Conservation (phyloP, 108 stramenopile species). For the Skeletonema grethae region DNA sequence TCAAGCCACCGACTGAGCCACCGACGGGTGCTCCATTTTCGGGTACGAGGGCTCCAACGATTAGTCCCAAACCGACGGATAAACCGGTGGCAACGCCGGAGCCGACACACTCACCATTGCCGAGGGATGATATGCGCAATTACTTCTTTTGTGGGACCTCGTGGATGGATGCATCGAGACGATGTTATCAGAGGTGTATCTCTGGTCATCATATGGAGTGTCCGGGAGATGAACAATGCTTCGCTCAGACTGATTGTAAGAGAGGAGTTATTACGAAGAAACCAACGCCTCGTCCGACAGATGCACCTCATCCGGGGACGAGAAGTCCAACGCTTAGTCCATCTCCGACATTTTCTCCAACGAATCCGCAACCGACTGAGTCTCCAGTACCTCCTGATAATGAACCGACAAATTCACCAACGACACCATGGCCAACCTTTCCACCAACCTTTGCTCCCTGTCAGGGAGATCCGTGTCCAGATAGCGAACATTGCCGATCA, state of each 20-base stretch:
- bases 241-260: conserved; percentile 45
- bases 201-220: conserved; percentile 35
- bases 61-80: background rate
- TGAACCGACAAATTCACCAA: conserved; percentile 21
- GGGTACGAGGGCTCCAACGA: background rate
- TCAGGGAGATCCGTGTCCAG: conserved; percentile 30
- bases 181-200: conserved; percentile 36
- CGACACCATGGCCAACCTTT: conserved; percentile 20
- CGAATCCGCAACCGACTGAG: conserved; percentile 1
- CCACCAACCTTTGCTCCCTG: conserved; percentile 27
- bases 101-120: conserved; percentile 26
- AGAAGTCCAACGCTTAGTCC: conserved; percentile 19
- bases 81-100: background rate
- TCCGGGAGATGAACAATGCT: conserved; percentile 39
- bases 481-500: conserved; percentile 28
- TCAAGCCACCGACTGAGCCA: background rate
- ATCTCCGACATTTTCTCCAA: conserved; percentile 16
- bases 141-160: conserved; percentile 41
- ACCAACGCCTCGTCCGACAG: conserved; percentile 12
- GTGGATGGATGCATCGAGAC: conserved; percentile 25
- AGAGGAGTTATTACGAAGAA: conserved; percentile 21
- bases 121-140: conserved; percentile 41
- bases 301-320: conserved; percentile 14
- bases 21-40: background rate
- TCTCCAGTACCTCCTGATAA: conserved; percentile 15